These are phyloP conservation scores for Metschnikowia dekortorum DNA, from an alignment of 805 yeast species.

Conservation along the genomic window DNA sequence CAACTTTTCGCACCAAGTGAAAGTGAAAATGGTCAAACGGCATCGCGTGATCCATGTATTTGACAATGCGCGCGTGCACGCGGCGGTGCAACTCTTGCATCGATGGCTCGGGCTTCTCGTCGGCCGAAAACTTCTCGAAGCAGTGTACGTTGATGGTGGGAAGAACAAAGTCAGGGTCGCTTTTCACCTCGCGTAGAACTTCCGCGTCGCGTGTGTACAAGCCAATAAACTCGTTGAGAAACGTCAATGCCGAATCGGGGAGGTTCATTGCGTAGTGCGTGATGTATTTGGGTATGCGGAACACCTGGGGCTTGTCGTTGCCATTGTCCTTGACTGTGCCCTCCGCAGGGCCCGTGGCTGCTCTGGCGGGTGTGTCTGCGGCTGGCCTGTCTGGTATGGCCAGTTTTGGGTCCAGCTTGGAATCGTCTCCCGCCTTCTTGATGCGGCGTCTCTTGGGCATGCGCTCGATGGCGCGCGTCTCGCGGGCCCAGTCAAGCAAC, in stretches of 20 bases:
- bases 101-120: slow-evolving; percentile 62
- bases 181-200: slow-evolving; percentile 29
- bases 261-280: slow-evolving; percentile 89
- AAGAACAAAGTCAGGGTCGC: slow-evolving; percentile 46
- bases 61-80: slow-evolving; percentile 49
- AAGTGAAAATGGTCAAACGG: slow-evolving; percentile 50
- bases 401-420: too few species aligned
- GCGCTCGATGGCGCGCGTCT: slow-evolving; percentile 32
- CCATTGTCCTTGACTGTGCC: not conserved
- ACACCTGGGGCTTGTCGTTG: slow-evolving; percentile 2
- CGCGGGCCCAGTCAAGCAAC: slow-evolving; percentile 43
- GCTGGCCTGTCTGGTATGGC: too few species aligned
- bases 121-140: slow-evolving; percentile 81
- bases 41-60: slow-evolving; percentile 43
- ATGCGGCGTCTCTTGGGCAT: slow-evolving; percentile 34
- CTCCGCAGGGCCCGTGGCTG: not conserved
- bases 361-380: not conserved
- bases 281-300: slow-evolving; percentile 49
- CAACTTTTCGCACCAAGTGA: slow-evolving; percentile 88
- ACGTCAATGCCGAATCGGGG: slow-evolving; percentile 88
- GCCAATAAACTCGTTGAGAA: slow-evolving; percentile 74
- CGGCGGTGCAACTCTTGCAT: slow-evolving; percentile 64
- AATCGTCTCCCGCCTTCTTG: not conserved
- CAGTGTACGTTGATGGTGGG: slow-evolving; percentile 88
- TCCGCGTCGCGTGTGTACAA: slow-evolving; percentile 47